phyloP scores from a whole-genome alignment of 257 asterid species.

The Salvia hispanica region DNA sequence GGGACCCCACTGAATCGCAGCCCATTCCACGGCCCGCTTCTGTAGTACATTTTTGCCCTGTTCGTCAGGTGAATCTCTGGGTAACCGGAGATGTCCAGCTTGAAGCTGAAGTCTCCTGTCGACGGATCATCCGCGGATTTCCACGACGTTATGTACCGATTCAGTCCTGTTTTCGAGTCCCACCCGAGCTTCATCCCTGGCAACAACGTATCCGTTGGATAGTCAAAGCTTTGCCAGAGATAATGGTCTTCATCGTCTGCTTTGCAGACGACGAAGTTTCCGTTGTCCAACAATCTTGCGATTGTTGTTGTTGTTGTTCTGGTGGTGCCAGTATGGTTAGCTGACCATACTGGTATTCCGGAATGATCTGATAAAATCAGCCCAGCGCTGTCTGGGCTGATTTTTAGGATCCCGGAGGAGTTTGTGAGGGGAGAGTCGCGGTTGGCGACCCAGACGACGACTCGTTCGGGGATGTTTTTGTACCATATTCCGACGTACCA shows the following conservation, averaged over 20 bases:
- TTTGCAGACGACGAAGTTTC: constrained; percentile 59
- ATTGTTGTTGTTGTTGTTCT: constrained; percentile 30
- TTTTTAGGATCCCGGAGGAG: constrained; percentile 52
- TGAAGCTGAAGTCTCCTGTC: constrained; percentile 69
- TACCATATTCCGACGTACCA: constrained; percentile 76
- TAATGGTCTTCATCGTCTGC: constrained; percentile 39
- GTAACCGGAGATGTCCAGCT: constrained; percentile 53
- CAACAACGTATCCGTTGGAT: constrained; percentile 77
- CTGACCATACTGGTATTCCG: constrained; percentile 52
- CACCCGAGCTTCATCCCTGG: constrained; percentile 96
- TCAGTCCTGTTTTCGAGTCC: constrained; percentile 66
- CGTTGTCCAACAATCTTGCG: constrained; percentile 60
- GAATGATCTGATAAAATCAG: constrained; percentile 46
- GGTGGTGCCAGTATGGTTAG: constrained; percentile 38
- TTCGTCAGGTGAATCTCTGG: constrained; percentile 56
- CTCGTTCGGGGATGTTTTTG: constrained; percentile 42
- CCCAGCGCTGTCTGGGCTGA: constrained; percentile 50
- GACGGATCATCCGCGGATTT: constrained; percentile 64
- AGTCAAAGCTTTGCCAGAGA: constrained; percentile 76
- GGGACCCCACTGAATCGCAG: constrained; percentile 87
- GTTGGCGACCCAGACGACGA: constrained; percentile 84
- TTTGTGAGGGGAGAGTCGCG: constrained; percentile 62
- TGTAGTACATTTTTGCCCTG: constrained; percentile 32
- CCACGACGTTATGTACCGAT: constrained; percentile 72
- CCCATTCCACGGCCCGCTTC: constrained; percentile 98